Base-by-base conservation (phyloP, 2,329 filamentous ascomycete species). In the Knoxdaviesia capensis region DNA sequence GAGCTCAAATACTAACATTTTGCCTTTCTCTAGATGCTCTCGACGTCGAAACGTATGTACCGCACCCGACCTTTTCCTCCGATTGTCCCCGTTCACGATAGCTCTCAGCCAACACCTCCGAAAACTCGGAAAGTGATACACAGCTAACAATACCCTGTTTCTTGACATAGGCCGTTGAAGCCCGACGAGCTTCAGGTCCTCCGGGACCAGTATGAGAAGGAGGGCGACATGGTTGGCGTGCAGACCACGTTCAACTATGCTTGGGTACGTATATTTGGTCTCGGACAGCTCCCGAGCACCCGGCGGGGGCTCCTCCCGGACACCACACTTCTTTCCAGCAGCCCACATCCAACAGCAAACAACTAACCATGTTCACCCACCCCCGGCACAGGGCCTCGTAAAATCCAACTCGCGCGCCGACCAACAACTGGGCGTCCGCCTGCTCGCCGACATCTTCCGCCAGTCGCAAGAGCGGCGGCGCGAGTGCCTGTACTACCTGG, bases 181-280 rank as follows among this genome's bases (percentile, higher is more conserved):
- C 76, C 84, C 44, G 81, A 84, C 41, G 90, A 98, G 62, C 79
- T 98, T 46, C 78, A 87, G 59, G 90, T 96, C 48, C 71, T 98
- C 42, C 83, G 88, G 49, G 70, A 83, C 46, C 90, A 98, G 60
- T 98, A 90, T 59, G 88, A 96, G 58, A 94, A 94, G 58, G 90
- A 98, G 64, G 90, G 88, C 51, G 84, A 93, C 54, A 92, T 93
- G 67, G 88, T 94, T 46, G 87, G 88, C 46, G 74, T 98, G 36
- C 90, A 98, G 62, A 98, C 90, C 47, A 96, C 96, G 59, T 98
- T 98, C 74, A 98, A 98, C 75, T 96, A 88, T 60, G 88, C 90
- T 56, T 98, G 90, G 90, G 86, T 93, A 74, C 44, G 67, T 51
- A 34, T 34, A 8, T 34, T 38, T 34, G 2, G 2, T 20, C 20